Base-by-base conservation (phyloP, 306 rosid genomes). In the Lagenaria siceraria region DNA sequence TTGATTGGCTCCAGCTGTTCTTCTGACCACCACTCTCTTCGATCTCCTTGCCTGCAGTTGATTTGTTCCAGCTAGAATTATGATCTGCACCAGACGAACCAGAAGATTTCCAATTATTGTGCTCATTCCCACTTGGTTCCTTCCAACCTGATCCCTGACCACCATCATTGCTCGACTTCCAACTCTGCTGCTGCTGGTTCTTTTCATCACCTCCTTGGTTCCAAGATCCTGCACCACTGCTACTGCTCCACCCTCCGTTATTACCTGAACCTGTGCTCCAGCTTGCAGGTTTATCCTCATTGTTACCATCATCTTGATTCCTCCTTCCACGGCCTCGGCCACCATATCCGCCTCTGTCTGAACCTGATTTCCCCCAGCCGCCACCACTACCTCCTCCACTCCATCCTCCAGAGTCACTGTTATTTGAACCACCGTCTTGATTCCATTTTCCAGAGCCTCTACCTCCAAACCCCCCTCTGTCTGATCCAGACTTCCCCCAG, bases 251-350 rank as follows among this genome's bases (percentile, higher is more conserved):
- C 2, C 86, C 88, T 51, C 77, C 91, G 52, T 0, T 68, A 71
- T 19, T 75, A 25, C 56, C 53, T 4, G 46, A 15, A 56, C 71
- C 72, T 1, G 46, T 19, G 79, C 59, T 59, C 38, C 70, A 77
- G 54, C 56, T 42, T 27, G 53, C 29, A 77, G 71, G 55, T 27
- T 59, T 74, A 74, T 74, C 63, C n/a, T 53, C 78, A 54, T 55
- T 36, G 11, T 35, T 25, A 12, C 81, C 79, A 61, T 78, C 89
- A 62, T 83, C 64, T 59, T 83, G 88, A 75, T 86, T 92, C 83
- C 85, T 77, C 86, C 96, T 87, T 78, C 96, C 97, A n/a, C 86
- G 84, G 72, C 91, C 96, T 38, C 97, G 73, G 71, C 92, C 89
- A 11, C 90, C 86, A 49, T 72, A 86, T 64, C 88, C 87, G 19